Evolutionary conservation across 257 asterid species (phyloP).

Genomic region (Cordia subcordata): DNA sequence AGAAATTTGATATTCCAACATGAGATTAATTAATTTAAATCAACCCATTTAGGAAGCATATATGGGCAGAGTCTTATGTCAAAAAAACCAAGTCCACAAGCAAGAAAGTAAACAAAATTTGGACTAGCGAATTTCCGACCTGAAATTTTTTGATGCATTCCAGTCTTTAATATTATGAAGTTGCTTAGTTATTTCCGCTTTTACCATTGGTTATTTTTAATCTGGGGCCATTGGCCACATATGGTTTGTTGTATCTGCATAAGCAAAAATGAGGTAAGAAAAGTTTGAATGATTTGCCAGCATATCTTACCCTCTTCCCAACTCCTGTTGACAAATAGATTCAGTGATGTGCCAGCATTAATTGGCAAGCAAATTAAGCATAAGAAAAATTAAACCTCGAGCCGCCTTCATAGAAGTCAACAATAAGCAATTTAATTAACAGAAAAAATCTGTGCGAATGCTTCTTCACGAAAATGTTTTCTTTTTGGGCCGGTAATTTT

Average conservation of each 20-base stretch:
- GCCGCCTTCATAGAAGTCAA: too few species aligned
- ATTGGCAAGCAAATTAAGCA: not conserved
- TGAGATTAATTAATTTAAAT: too few species aligned
- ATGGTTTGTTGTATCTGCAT: not conserved
- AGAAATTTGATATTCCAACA: too few species aligned
- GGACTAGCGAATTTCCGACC: not conserved
- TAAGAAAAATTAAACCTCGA: too few species aligned
- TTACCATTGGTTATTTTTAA: not conserved
- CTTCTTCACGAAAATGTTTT: too few species aligned
- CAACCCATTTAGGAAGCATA: not conserved
- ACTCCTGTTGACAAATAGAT: slow-evolving; percentile 16
- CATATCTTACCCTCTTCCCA: slow-evolving; percentile 14
- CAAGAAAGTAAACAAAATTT: not conserved
- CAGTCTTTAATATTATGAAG: not conserved
- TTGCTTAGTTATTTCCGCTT: not conserved
- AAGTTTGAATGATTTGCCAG: slow-evolving; percentile 2
- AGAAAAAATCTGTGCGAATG: too few species aligned
- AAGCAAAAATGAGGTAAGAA: not conserved
- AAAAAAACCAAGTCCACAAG: not conserved
- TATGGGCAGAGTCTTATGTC: not conserved
- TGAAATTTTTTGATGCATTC: not conserved
- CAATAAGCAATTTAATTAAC: too few species aligned
- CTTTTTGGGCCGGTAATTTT: too few species aligned
- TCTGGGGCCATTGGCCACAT: too few species aligned
- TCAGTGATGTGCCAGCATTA: not conserved